Percentiles rank a stretch among this genome's conserved stretches.
Evolutionary conservation across 2,329 filamentous ascomycete species (phyloP).

Genomic region (Colletotrichum shisoi): DNA sequence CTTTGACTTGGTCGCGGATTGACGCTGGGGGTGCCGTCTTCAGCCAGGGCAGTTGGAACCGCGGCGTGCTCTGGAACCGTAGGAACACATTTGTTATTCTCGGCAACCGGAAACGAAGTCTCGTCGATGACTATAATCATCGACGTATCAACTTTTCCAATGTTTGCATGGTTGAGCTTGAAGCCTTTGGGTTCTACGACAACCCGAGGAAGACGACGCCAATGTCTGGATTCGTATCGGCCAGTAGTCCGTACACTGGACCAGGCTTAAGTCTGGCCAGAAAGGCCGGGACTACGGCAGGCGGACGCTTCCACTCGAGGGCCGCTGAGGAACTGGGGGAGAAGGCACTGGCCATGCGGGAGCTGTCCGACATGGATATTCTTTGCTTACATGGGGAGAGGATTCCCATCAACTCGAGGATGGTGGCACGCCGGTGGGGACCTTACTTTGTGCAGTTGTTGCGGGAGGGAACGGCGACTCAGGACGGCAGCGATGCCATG

Average conservation of each 20-base stretch:
- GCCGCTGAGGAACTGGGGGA: conserved; percentile 87
- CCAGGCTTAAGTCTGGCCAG: conserved; percentile 64
- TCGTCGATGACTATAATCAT: conserved; percentile 98
- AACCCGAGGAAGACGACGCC: conserved; percentile 83
- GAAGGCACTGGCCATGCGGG: conserved; percentile 78
- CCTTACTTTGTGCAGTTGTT: conserved; percentile 94
- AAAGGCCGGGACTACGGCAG: conserved; percentile 71
- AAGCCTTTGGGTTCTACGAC: conserved; percentile 96
- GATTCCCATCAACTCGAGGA: conserved; percentile 90
- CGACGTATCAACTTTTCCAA: conserved; percentile 97
- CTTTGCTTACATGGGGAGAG: conserved; percentile 89
- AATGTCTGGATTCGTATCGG: conserved; percentile 83
- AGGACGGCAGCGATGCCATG: conserved; percentile 76
- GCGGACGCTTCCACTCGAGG: conserved; percentile 76
- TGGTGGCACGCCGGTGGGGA: conserved; percentile 89
- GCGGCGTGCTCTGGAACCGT: conserved; percentile 90
- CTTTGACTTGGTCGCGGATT: conserved; percentile 91
- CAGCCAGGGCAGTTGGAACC: conserved; percentile 96
- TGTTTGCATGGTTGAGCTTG: conserved; percentile 94
- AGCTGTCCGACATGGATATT: conserved; percentile 96
- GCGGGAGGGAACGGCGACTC: conserved; percentile 76
- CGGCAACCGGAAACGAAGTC: conserved; percentile 88
- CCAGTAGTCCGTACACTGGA: conserved; percentile 73
- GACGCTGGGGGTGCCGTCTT: conserved; percentile 95
- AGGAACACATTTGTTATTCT: conserved; percentile 95